phyloP scores from a whole-genome alignment of 78 protist species.

The Tieghemostelium lacteum region DNA sequence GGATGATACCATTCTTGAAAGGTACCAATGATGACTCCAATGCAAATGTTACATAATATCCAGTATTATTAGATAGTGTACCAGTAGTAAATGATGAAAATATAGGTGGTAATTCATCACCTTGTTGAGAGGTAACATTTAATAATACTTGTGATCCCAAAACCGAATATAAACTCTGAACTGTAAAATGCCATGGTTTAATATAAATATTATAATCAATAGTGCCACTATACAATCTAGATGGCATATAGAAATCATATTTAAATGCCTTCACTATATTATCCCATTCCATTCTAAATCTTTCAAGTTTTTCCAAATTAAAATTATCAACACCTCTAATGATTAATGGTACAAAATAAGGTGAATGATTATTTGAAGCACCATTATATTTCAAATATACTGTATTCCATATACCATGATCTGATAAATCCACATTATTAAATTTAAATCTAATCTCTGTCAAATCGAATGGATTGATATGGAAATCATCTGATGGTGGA shows the following conservation, averaged over 20 bases:
- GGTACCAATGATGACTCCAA: background rate
- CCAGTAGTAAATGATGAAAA: background rate
- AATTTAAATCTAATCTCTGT: no score
- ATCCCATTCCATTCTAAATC: background rate
- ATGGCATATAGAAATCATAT: background rate
- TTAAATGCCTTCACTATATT: background rate
- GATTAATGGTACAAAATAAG: background rate
- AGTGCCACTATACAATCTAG: background rate
- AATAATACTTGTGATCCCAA: background rate
- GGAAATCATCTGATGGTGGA: background rate
- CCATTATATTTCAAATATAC: background rate
- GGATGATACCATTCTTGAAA: background rate
- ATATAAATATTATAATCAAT: no score
- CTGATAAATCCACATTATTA: background rate
- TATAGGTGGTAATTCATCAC: conserved; percentile 9
- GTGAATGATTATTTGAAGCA: no score
- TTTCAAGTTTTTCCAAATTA: no score
- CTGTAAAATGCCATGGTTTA: background rate
- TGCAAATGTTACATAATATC: background rate
- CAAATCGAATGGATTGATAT: no score
- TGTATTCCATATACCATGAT: background rate
- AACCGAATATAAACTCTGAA: background rate
- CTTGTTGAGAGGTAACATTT: background rate
- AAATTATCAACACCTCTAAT: no score
- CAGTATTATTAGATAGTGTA: background rate